phyloP scores from a whole-genome alignment of 2,329 filamentous ascomycete genomes.

The Pseudogymnoascus sp. region DNA sequence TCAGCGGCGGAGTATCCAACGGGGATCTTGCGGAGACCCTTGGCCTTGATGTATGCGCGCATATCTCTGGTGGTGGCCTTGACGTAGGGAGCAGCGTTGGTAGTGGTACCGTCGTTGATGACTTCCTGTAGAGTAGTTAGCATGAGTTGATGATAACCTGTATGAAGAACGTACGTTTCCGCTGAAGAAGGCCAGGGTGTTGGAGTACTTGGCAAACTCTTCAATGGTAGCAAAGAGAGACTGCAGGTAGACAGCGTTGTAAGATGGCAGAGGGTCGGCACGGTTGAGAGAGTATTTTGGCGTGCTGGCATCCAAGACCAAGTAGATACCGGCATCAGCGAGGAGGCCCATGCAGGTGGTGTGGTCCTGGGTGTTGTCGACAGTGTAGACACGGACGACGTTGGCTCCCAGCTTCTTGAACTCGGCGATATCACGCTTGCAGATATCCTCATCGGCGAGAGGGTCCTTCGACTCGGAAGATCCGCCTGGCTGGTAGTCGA shows the following conservation, averaged over 20 bases:
- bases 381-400: conserved; percentile 88
- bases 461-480: conserved; percentile 63
- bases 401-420: conserved; percentile 77
- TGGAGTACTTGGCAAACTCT: conserved; percentile 71
- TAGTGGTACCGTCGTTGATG: conserved; percentile 82
- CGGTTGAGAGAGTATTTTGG: conserved; percentile 81
- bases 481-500: conserved; percentile 84
- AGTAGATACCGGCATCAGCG: conserved; percentile 82
- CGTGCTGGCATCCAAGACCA: conserved; percentile 83
- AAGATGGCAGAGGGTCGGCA: conserved; percentile 53
- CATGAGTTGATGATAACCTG: neutral
- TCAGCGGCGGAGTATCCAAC: conserved; percentile 97
- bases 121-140: conserved; percentile 52
- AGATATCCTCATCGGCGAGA: conserved; percentile 61
- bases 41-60: conserved; percentile 83
- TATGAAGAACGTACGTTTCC: conserved; percentile 52
- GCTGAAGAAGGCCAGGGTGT: conserved; percentile 94
- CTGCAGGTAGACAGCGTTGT: conserved; percentile 69
- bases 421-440: conserved; percentile 79
- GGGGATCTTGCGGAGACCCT: conserved; percentile 70
- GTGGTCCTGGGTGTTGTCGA: conserved; percentile 78
- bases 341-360: conserved; percentile 76
- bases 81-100: conserved; percentile 82
- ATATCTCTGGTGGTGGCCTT: conserved; percentile 96
- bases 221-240: conserved; percentile 85